phyloP scores from a whole-genome alignment of 176 grass and related monocot genomes.

The Ananas comosus region DNA sequence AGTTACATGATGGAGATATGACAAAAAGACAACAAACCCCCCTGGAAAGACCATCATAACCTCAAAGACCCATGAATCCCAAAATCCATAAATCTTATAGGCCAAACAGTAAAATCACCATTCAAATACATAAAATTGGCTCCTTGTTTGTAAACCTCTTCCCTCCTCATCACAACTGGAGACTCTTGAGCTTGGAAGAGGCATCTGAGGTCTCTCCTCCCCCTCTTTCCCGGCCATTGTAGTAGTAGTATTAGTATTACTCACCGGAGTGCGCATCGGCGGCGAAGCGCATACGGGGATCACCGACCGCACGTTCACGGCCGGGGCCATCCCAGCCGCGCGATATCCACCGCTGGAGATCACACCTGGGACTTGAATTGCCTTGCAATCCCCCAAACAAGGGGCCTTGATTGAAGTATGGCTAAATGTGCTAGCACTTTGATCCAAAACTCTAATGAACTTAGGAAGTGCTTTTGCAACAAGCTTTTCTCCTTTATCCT shows the following conservation, averaged over 20 bases:
- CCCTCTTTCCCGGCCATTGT: conserved; percentile 21
- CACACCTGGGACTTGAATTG: conserved; percentile 19
- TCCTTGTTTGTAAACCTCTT: not conserved
- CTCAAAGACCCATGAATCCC: not conserved
- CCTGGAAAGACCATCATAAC: not conserved
- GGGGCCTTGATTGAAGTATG: too few species aligned
- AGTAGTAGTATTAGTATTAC: too few species aligned
- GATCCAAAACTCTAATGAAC: too few species aligned
- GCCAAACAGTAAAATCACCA: conserved; percentile 25
- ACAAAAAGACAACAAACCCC: not conserved
- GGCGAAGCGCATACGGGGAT: conserved; percentile 60
- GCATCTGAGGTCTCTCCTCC: not conserved
- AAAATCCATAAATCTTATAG: not conserved
- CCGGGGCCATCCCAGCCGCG: conserved; percentile 28
- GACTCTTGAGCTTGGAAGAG: conserved; percentile 14
- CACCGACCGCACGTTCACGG: conserved; percentile 62
- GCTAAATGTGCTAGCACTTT: too few species aligned
- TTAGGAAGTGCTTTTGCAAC: too few species aligned
- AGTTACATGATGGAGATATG: conserved; percentile 1
- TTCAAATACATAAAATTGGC: conserved; percentile 9
- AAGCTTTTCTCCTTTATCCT: too few species aligned
- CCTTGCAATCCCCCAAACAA: conserved; percentile 17
- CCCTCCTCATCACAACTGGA: conserved; percentile 4
- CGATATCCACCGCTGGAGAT: conserved; percentile 19
- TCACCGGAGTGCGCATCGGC: not conserved